A percentile compares a stretch with the other conserved stretches of the same genome.
These are phyloP conservation scores for Larix sibirica DNA, from an alignment of 83 land plant genomes.

Conservation along the genomic window DNA sequence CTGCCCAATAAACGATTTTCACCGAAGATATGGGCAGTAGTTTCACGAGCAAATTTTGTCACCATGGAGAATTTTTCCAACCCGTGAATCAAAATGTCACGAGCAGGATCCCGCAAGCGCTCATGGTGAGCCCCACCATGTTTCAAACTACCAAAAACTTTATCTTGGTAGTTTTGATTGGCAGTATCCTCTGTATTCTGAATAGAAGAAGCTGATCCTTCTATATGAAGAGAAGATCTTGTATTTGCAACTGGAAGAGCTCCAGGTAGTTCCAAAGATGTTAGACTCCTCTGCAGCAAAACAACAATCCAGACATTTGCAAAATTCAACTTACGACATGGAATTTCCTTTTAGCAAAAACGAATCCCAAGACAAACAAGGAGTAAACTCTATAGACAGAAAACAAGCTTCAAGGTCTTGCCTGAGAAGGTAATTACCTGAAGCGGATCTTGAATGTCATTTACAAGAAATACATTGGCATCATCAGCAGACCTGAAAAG, in stretches of 20 bases:
- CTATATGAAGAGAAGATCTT: constrained; percentile 26
- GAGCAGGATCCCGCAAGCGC: constrained; percentile 74
- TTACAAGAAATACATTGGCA: constrained; percentile 94
- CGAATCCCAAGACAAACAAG: background rate
- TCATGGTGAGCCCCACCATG: constrained; percentile 12
- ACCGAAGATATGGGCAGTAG: constrained; percentile 88
- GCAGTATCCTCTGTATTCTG: constrained; percentile 9
- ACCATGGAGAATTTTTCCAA: constrained; percentile 97
- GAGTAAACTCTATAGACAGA: background rate
- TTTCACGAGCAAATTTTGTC: constrained; percentile 98
- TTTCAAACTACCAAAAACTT: background rate
- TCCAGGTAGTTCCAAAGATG: constrained; percentile 83
- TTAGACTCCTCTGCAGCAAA: constrained; percentile 59
- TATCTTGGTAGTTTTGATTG: background rate
- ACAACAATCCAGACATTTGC: constrained; percentile 7
- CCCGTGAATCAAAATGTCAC: constrained; percentile 84
- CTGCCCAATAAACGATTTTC: constrained; percentile 50
- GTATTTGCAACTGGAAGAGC: constrained; percentile 54
- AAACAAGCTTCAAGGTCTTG: constrained; percentile 2
- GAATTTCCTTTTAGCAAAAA: too few species aligned
- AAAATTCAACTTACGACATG: background rate
- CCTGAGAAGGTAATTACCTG: constrained; percentile 58
- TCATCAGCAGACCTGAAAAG: constrained; percentile 89
- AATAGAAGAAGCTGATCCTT: constrained; percentile 12
- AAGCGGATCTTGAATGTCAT: constrained; percentile 93